Evolutionary conservation across 768 basidiomycete species (phyloP).

Genomic region (Auriscalpium vulgare): DNA sequence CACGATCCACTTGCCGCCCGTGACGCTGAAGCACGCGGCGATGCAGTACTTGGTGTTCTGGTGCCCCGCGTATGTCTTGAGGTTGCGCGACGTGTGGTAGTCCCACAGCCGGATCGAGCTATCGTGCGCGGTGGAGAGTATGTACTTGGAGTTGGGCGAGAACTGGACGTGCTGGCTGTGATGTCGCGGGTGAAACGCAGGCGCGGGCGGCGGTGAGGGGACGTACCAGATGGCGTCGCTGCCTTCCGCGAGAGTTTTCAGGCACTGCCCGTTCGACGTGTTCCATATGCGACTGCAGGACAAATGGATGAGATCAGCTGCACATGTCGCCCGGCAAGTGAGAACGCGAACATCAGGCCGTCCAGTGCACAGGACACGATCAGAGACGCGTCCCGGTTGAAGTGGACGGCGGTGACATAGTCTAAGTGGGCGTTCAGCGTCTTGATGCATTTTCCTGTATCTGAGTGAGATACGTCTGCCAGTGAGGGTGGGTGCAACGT

Average conservation of each 20-base stretch:
- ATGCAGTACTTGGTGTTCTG: slow-evolving; percentile 79
- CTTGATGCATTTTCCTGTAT: slow-evolving; percentile 72
- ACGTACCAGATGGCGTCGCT: slow-evolving; percentile 74
- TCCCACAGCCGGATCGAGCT: slow-evolving; percentile 93
- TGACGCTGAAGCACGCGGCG: slow-evolving; percentile 76
- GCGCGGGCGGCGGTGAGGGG: not conserved
- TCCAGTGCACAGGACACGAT: slow-evolving; percentile 90
- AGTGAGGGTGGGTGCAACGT: slow-evolving; percentile 3
- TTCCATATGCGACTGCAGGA: slow-evolving; percentile 86
- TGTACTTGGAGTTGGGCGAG: slow-evolving; percentile 92
- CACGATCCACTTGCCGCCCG: slow-evolving; percentile 84
- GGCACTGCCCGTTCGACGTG: slow-evolving; percentile 83
- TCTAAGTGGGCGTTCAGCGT: slow-evolving; percentile 90
- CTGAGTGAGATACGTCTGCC: not conserved
- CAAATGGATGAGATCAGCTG: not conserved
- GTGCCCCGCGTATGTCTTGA: slow-evolving; percentile 88
- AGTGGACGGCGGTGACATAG: slow-evolving; percentile 91
- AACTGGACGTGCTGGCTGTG: slow-evolving; percentile 84
- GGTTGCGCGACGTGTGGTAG: slow-evolving; percentile 80
- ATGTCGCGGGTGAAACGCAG: not conserved
- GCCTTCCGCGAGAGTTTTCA: slow-evolving; percentile 92
- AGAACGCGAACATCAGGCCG: slow-evolving; percentile 74
- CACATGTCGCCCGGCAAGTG: not conserved
- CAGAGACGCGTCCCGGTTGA: slow-evolving; percentile 85
- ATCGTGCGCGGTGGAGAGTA: slow-evolving; percentile 90